Base-by-base conservation (phyloP, 2,329 filamentous ascomycete species). In the Venturia pyrina region DNA sequence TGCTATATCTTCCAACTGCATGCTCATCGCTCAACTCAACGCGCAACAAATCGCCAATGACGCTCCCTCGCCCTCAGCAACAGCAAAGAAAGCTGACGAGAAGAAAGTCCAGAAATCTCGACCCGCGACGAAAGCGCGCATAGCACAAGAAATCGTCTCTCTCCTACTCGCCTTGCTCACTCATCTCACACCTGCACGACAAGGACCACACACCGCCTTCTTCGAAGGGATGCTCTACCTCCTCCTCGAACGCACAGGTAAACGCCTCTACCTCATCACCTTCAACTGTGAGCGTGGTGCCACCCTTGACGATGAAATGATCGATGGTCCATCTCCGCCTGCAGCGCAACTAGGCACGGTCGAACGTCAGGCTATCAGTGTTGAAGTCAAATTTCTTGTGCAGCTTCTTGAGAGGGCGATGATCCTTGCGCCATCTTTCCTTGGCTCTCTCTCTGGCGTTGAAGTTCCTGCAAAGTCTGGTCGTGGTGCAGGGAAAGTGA, bases 211-310 rank as follows among this genome's bases (percentile, higher is more conserved):
- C 34, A 37, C 28, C 24, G 66, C 62, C 11, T 40, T 67, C 17
- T 67, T 67, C 24, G 66, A 67, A 40, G 66, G 62, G 1, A 7
- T 67, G 0, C 32, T 67, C n/a, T 56, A 53, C 40, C 53, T 61
- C 4, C 41, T 67, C 19, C 66, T 67, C 11, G 40, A 65, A 1
- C 46, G 66, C 11, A 53, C 41, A 17, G 66, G 62, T 4, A 28
- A 21, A 21, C 17, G 37, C 19, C 60, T 66, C 10, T 66, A 40
- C 61, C 48, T 66, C 24, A 32, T 66, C 21, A 64, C 62, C 37
- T 64, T 66, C 43, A 46, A 46, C 21, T 57, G 60, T 19, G 41
- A 40, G 37, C 65, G 46, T 56, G 61, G 65, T 10, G 37, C 15
- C 3, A 65, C 44, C 13, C 32, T 66, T 21, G 17, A 24, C 1